Evolutionary conservation across 805 yeast genomes (phyloP), one percentile per base, ranked within the genome.

Genomic region (Candida quercuum): DNA sequence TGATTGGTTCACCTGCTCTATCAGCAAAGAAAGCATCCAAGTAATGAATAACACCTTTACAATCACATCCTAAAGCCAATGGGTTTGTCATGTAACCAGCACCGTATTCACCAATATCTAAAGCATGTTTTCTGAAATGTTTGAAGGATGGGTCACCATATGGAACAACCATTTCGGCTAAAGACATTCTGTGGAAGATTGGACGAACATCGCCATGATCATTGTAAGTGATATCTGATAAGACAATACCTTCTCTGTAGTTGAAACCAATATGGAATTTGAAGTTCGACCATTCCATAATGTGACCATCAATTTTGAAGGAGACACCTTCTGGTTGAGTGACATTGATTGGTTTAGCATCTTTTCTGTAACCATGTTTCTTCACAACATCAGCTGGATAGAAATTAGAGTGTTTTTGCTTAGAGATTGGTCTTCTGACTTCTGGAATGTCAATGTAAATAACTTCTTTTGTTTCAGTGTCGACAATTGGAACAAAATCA

Each of bases 51-150:
- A 77, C 86, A 57, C 93, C 93, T 60, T 84, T 83, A 67, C 93
- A 84, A 61, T 84, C 93, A 59, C 93, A 84, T 29, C 91, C 91
- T 38, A 83, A 71, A 16, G 82, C 65, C 47, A 84, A 69, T 24
- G 89, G 85, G 63, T 84, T 84, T 37, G 93, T 80, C 79, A 84
- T 78, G 67, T 77, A 76, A 55, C 93, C 93, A 45, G 88, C 91
- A 65, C 93, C 93, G 58, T 83, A 83, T 61, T 84, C 93, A 59
- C 93, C 93, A 48, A 84, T 77, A 63, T 84, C 93, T 62, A 84
- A 76, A 31, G 93, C 93, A 53, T 84, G 93, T 63, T 84, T 84
- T 65, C 93, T 72, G 56, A 83, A 88, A 59, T 83, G 91, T 39
- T 88, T 89, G 64, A 71, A 78, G 47, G 76, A 81, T 41, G 93